These are phyloP conservation scores for Gentiana macrophylla DNA, from an alignment of 257 asterid species.

Conservation along the genomic window DNA sequence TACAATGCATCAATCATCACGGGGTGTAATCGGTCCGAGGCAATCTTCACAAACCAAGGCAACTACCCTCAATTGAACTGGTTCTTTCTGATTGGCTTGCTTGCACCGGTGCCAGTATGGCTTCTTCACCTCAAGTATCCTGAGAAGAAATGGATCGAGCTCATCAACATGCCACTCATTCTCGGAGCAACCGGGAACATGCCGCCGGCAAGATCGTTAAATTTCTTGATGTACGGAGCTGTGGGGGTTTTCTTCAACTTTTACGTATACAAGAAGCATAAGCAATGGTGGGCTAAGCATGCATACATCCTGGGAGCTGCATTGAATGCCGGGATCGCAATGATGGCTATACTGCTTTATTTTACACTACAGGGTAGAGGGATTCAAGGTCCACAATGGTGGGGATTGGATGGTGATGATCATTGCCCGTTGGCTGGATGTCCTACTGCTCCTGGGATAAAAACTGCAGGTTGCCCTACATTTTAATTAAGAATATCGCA, in stretches of 20 bases:
- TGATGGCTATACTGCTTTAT: constrained; percentile 54
- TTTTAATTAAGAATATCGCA: too few species aligned
- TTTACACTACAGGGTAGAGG: constrained; percentile 30
- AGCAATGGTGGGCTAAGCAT: constrained; percentile 81
- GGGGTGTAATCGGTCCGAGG: constrained; percentile 64
- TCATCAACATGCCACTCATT: constrained; percentile 42
- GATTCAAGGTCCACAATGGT: constrained; percentile 52
- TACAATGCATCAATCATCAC: constrained; percentile 78
- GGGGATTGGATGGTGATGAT: constrained; percentile 53
- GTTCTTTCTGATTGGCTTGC: constrained; percentile 53
- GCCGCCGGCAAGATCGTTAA: constrained; percentile 52
- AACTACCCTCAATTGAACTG: constrained; percentile 46
- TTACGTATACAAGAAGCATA: constrained; percentile 35
- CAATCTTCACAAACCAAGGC: constrained; percentile 65
- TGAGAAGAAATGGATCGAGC: constrained; percentile 43
- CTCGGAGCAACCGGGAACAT: constrained; percentile 40
- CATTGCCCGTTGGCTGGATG: constrained; percentile 59
- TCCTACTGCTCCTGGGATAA: constrained; percentile 51
- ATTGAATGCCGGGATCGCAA: constrained; percentile 63
- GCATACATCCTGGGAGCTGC: constrained; percentile 61
- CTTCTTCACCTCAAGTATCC: constrained; percentile 40
- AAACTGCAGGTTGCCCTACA: constrained; percentile 45
- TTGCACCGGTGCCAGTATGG: constrained; percentile 60
- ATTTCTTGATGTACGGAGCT: constrained; percentile 38
- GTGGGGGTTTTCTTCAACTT: constrained; percentile 52